phyloP scores from a whole-genome alignment of 2,329 filamentous ascomycete genomes.

The Aspergillus udagawae region DNA sequence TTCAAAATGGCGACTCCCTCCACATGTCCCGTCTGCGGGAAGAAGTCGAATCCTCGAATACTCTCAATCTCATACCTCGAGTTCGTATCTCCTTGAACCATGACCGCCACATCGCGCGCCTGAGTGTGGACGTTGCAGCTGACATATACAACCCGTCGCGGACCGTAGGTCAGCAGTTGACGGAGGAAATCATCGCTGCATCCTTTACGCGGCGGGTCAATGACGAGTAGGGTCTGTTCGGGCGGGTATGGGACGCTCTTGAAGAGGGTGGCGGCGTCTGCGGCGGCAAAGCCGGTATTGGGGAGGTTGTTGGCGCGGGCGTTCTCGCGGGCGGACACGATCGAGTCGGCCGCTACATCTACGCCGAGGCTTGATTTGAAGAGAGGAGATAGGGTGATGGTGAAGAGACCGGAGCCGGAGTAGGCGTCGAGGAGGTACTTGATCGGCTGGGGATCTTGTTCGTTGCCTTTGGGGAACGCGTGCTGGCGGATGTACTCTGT shows the following conservation, averaged over 20 bases:
- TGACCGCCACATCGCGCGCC: conserved; percentile 82
- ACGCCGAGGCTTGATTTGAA: conserved; percentile 82
- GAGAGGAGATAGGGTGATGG: conserved; percentile 79
- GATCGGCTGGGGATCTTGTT: conserved; percentile 47
- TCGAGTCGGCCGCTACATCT: conserved; percentile 77
- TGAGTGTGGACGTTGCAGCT: conserved; percentile 98
- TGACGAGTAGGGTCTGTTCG: conserved; percentile 84
- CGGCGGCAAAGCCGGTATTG: conserved; percentile 80
- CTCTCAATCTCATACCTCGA: conserved; percentile 79
- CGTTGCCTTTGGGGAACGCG: conserved; percentile 56
- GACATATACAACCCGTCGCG: conserved; percentile 82
- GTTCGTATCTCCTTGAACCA: conserved; percentile 63
- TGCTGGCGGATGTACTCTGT: conserved; percentile 80
- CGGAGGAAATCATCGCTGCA: conserved; percentile 80
- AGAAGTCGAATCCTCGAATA: conserved; percentile 91
- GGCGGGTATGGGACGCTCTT: conserved; percentile 67
- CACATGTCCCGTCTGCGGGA: conserved; percentile 76
- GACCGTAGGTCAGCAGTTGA: conserved; percentile 75
- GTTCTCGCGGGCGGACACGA: conserved; percentile 73
- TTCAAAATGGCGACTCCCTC: conserved; percentile 61
- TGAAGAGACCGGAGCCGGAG: conserved; percentile 95
- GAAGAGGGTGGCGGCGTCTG: conserved; percentile 83
- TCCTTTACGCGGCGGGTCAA: conserved; percentile 94
- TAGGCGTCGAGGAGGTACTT: conserved; percentile 95
- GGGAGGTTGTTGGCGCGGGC: conserved; percentile 71